phyloP scores from a whole-genome alignment of 192 early-diverging fungal species.

The Coemansia biformis region DNA sequence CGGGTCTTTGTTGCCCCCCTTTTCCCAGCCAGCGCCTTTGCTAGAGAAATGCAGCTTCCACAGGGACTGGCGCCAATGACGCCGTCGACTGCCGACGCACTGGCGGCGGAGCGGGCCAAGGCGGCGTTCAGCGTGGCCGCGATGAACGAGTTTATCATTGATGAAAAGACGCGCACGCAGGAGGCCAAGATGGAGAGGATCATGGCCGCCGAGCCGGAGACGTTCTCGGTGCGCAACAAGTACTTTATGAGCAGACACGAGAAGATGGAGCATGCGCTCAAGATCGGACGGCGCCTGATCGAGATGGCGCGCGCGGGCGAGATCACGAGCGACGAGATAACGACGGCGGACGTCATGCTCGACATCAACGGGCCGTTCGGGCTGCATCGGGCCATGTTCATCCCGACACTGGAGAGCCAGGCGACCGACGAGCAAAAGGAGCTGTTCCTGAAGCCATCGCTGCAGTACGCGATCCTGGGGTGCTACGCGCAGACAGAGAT shows the following conservation, averaged over 20 bases:
- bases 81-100: constrained; percentile 39
- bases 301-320: constrained; percentile 52
- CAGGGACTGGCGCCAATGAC: constrained; percentile 24
- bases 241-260: constrained; percentile 71
- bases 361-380: constrained; percentile 53
- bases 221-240: constrained; percentile 62
- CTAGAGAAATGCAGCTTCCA: constrained; percentile 31
- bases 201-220: constrained; percentile 61
- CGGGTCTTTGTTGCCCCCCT: too few species aligned
- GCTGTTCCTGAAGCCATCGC: constrained; percentile 67
- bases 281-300: constrained; percentile 59
- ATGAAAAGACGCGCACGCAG: constrained; percentile 56
- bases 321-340: constrained; percentile 27
- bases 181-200: constrained; percentile 56
- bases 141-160: constrained; percentile 64
- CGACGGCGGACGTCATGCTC: constrained; percentile 57
- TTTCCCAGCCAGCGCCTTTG: constrained; percentile 1
- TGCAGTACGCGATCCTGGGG: constrained; percentile 71
- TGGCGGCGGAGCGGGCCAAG: constrained; percentile 62
- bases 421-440: constrained; percentile 73
- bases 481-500: constrained; percentile 87
- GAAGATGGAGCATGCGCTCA: constrained; percentile 56
- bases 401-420: constrained; percentile 70
- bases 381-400: constrained; percentile 78
- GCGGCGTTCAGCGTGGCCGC: constrained; percentile 61